Base-by-base conservation (phyloP, 202 grass and related monocot species). In the Sporobolus alterniflorus region DNA sequence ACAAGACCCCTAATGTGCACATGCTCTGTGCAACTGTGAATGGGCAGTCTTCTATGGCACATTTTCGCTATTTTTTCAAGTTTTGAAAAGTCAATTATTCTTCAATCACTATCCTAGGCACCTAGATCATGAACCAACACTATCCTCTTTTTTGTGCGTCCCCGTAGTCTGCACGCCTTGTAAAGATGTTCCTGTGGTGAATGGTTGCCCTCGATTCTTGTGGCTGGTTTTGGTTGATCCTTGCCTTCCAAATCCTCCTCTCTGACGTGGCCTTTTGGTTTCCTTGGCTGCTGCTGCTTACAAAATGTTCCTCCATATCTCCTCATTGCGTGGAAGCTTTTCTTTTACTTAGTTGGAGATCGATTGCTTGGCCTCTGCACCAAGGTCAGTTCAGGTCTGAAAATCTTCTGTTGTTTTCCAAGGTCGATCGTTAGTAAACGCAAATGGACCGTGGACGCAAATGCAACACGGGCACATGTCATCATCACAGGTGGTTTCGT, bases 251-350 rank as follows among this genome's bases (percentile, higher is more conserved):
- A 62, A 33, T 84, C 49, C 61, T 77, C 48, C 17, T 32, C 7
- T 10, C 39, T 21, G 57, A 30, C 29, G 18, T 30, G 57, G 16
- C 9, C 48, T n/a, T 57, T 30, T 18, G 6, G 60, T 60, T 67
- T 59, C 16, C 66, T 65, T 73, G 75, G 80, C 74, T 83, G 47
- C n/a, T 36, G 43, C 26, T 47, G 34, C 60, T 74, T 77, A 43
- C 36, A 50, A 76, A 11, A 77, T 64, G 39, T 61, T 73, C 73
- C 30, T 72, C 65, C 72, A 43, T 55, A 57, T 78, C 86, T 72
- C 9, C 73, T 34, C 4, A 11, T 72, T 64, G 73, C 65, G 55
- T 65, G 73, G 40, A 40, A 67, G 47, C 50, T 44, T 73, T 44
- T 21, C 64, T 76, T 46, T 64, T 74, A 26, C 39, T 48, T 39